phyloP scores from a whole-genome alignment of 2,329 filamentous ascomycete species.

The Dactylellina leptospora region DNA sequence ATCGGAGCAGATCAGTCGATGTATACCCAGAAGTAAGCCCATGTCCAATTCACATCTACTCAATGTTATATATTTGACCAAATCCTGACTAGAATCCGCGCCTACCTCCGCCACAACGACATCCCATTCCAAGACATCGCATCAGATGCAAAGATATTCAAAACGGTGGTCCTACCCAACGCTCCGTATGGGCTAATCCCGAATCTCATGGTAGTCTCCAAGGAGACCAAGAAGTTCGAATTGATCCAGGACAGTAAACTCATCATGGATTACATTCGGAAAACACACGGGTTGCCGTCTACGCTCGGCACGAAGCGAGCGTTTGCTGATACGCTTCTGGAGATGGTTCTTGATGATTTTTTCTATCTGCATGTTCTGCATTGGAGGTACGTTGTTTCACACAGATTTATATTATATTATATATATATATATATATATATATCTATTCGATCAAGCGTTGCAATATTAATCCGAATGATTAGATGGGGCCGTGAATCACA shows the following conservation, averaged over 20 bases:
- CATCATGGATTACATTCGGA: constrained; percentile 35
- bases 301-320: constrained; percentile 19
- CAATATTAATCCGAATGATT: neutral
- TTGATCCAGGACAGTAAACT: constrained; percentile 37
- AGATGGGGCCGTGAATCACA: constrained; percentile 26
- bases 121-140: constrained; percentile 48
- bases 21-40: constrained; percentile 45
- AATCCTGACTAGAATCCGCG: constrained; percentile 22
- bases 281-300: constrained; percentile 18
- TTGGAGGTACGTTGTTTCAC: constrained; percentile 36
- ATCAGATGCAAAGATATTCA: constrained; percentile 34
- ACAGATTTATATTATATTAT: neutral
- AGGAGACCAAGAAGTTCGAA: constrained; percentile 26
- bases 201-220: constrained; percentile 34
- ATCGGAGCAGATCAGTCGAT: constrained; percentile 47
- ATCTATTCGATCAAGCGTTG: too few relatives aligned
- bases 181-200: constrained; percentile 43
- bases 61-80: neutral
- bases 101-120: constrained; percentile 37
- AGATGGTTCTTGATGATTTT: constrained; percentile 45
- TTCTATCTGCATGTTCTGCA: constrained; percentile 36
- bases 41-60: neutral
- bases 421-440: too few relatives aligned
- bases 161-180: constrained; percentile 29
- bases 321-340: constrained; percentile 40